Base-by-base conservation (phyloP, 768 basidiomycete genomes). In the Russula emetica region DNA sequence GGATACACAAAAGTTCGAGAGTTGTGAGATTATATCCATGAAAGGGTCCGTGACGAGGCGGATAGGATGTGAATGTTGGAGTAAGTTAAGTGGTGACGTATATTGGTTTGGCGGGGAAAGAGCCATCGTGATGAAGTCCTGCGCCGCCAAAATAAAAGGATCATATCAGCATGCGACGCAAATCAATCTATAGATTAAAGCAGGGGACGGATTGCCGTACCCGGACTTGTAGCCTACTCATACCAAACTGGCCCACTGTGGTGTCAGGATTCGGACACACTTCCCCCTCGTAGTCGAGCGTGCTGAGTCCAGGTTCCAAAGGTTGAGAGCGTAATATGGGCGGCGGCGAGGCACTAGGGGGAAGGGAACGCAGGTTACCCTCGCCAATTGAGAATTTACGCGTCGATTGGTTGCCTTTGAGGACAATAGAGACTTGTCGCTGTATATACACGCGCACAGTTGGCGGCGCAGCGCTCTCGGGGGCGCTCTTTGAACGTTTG, bases 221-320 rank as follows among this genome's bases (percentile, higher is more conserved):
- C 80, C 81, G 82, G 55, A 86, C 78, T 1, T 73, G 70, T 61
- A 85, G 71, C 47, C 77, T 76, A 14, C 72, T 77, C 1, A 79
- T 77, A 34, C 60, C 69, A 72, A 87, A 87, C 10, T 80, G 74
- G 30, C 81, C 80, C 49, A 76, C 74, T 0, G 71, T 72, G 49
- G 79, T 71, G 47, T 79, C 74, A n/a, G 75, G 69, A 14, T 71
- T 67, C 50, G 76, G 74, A 32, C 69, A 70, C 16, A 86, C 64
- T 60, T 81, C 78, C 14, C 86, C 87, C 64, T 83, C 83, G 80
- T 85, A 89, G 66, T 87, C 85, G 2, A 87, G 73, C 65, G 79
- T 75, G 38, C 77, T 77, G 11, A 45, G 34, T 54, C 76, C 73
- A 26, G 69, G 67, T 50, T 71, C 73, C 11, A 69, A 67, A 11